These are phyloP conservation scores for Peronospora belbahrii DNA, from an alignment of 352 stramenopile species.

Conservation along the genomic window DNA sequence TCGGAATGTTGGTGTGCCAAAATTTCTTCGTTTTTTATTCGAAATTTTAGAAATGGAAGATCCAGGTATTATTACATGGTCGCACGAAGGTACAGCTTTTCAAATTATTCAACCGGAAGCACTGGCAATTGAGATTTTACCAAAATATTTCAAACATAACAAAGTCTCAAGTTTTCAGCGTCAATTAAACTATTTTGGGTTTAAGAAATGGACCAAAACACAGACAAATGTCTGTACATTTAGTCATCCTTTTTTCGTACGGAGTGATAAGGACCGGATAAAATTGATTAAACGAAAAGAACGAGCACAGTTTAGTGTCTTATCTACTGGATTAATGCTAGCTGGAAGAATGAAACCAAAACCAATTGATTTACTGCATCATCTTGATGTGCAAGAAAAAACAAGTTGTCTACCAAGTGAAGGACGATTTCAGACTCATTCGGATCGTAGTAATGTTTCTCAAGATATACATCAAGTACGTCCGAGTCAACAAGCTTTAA, in stretches of 20 bases:
- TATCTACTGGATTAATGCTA: constrained; percentile 11
- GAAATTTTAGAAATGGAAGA: constrained; percentile 66
- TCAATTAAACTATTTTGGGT: constrained; percentile 77
- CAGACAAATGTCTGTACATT: constrained; percentile 72
- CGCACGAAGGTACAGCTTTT: constrained; percentile 59
- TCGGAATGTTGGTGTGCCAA: constrained; percentile 59
- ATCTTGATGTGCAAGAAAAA: constrained; percentile 4
- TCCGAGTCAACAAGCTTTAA: constrained; percentile 26
- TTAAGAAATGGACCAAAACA: constrained; percentile 80
- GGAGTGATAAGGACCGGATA: constrained; percentile 52
- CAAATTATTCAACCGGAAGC: constrained; percentile 59
- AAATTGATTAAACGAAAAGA: constrained; percentile 75
- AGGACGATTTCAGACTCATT: too few relatives aligned
- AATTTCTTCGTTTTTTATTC: constrained; percentile 62
- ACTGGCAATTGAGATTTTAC: constrained; percentile 47
- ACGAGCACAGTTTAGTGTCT: constrained; percentile 14
- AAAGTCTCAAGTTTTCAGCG: constrained; percentile 75
- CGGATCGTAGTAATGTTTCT: too few relatives aligned
- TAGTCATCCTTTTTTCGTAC: constrained; percentile 60
- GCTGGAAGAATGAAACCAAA: constrained; percentile 10
- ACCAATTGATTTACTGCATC: constrained; percentile 15
- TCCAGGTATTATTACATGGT: constrained; percentile 49
- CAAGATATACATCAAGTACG: too few relatives aligned
- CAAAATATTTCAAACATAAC: constrained; percentile 77
- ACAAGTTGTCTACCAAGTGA: too few relatives aligned